These are phyloP conservation scores for Tetrapyrgos nigripes DNA, from an alignment of 1,284 basidiomycete genomes.

Conservation along the genomic window DNA sequence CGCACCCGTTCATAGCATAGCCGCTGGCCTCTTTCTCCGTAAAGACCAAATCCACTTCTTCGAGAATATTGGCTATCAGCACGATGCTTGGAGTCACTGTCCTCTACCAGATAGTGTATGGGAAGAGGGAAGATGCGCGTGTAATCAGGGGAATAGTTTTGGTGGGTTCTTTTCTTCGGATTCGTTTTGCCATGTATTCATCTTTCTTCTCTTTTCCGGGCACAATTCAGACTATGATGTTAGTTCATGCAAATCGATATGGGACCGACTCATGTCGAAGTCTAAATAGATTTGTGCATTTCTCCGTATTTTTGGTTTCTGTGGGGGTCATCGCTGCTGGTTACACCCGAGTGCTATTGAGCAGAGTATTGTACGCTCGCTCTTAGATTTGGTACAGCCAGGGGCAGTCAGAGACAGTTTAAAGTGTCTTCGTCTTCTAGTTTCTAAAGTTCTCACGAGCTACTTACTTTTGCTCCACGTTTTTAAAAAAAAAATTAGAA, in stretches of 20 bases:
- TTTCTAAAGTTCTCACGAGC: no score
- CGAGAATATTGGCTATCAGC: conserved; percentile 55
- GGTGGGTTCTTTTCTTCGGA: conserved; percentile 32
- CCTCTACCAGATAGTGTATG: conserved; percentile 49
- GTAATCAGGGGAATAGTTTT: conserved; percentile 47
- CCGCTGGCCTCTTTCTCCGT: conserved; percentile 64
- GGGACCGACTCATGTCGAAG: conserved; percentile 6
- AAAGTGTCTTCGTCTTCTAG: no score
- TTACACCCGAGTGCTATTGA: no score
- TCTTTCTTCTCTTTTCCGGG: background rate
- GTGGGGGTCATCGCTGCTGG: no score
- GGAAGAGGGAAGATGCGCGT: conserved; percentile 50
- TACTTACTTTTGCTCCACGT: no score
- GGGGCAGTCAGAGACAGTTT: no score
- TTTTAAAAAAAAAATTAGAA: no score
- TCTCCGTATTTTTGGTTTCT: no score
- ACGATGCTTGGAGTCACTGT: conserved; percentile 61
- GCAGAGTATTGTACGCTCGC: no score
- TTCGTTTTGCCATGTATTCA: background rate
- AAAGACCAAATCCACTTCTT: conserved; percentile 74
- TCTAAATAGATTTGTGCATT: background rate
- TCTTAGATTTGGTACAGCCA: no score
- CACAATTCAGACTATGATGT: conserved; percentile 4
- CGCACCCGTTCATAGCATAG: conserved; percentile 78
- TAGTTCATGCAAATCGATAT: conserved; percentile 13